Conservation (phyloP, 2,329 filamentous ascomycete species). For the Lasiodiplodia hormozganensis region DNA sequence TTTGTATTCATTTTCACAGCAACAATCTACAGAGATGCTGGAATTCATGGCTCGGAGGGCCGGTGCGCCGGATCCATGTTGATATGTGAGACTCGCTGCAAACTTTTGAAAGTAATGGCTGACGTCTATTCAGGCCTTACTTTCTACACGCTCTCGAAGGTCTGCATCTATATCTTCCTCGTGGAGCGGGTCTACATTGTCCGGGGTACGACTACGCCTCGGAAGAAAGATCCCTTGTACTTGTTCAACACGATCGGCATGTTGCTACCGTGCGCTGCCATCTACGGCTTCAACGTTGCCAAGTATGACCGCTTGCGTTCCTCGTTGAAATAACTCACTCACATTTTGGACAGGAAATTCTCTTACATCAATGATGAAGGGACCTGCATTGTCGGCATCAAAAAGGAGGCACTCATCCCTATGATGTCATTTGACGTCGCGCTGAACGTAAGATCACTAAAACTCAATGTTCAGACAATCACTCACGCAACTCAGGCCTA, state of each 20-base stretch:
- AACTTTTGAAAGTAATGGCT: background rate
- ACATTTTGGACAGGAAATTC: background rate
- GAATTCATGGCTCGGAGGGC: background rate
- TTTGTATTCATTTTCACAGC: background rate
- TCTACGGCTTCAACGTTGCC: background rate
- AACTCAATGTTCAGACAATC: background rate
- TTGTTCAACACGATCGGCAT: background rate
- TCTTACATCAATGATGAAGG: background rate
- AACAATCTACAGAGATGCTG: too few relatives aligned
- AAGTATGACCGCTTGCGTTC: background rate
- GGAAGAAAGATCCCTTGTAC: constrained; percentile 11
- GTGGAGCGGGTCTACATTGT: constrained; percentile 16
- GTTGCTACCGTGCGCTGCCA: background rate
- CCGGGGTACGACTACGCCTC: background rate
- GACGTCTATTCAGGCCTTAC: background rate
- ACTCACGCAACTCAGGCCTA: constrained; percentile 50
- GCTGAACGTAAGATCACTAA: constrained; percentile 54
- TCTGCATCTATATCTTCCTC: constrained; percentile 4
- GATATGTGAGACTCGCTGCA: background rate
- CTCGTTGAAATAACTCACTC: background rate
- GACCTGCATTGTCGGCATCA: constrained; percentile 67
- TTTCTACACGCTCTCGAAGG: constrained; percentile 3
- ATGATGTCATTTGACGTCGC: constrained; percentile 67
- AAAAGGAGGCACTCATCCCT: constrained; percentile 64
- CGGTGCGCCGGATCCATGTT: constrained; percentile 1